Evolutionary conservation across 768 basidiomycete species (phyloP).

Genomic region (Kwoniella sp.): DNA sequence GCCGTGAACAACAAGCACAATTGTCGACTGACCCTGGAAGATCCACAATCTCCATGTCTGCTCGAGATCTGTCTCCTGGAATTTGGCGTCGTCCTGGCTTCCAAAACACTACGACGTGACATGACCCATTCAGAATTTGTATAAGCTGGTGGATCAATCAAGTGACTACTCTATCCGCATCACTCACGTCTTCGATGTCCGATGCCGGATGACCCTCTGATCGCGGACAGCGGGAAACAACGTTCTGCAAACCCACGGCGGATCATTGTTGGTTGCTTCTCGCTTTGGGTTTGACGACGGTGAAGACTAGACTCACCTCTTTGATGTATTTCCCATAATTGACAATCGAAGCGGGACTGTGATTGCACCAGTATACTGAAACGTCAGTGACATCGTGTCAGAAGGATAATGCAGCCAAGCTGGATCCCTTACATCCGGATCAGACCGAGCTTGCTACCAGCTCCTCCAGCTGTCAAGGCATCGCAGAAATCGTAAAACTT

Average conservation of each 20-base stretch:
- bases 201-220: conserved; percentile 29
- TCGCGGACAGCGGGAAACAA: conserved; percentile 42
- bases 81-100: conserved; percentile 71
- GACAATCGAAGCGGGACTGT: conserved; percentile 32
- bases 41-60: conserved; percentile 83
- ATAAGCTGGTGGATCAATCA: no score
- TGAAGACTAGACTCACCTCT: conserved; percentile 58
- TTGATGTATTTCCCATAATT: conserved; percentile 64
- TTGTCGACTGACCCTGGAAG: conserved; percentile 66
- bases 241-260: conserved; percentile 21
- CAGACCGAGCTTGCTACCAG: conserved; percentile 30
- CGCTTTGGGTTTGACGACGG: no score
- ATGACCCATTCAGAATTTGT: no score
- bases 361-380: background rate
- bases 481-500: conserved; percentile 51
- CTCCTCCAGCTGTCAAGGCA: conserved; percentile 39
- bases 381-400: no score
- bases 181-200: conserved; percentile 37
- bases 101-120: conserved; percentile 72
- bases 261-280: no score
- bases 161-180: no score
- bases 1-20: background rate
- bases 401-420: no score
- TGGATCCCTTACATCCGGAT: conserved; percentile 57
- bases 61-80: conserved; percentile 64